phyloP scores from a whole-genome alignment of 2,329 filamentous ascomycete species.

The Colletotrichum phormii region DNA sequence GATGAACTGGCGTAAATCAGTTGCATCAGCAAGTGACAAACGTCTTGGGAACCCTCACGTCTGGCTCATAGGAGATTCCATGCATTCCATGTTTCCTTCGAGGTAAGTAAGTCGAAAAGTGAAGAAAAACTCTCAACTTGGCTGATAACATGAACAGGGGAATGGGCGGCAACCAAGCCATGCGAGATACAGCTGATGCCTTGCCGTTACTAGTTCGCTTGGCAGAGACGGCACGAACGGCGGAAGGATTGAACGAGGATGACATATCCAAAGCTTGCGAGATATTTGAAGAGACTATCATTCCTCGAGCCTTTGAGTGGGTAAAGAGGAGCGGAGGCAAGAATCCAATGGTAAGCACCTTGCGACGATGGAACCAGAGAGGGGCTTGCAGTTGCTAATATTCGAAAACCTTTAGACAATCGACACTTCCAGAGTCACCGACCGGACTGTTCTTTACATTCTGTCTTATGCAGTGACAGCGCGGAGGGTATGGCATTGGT shows the following conservation, averaged over 20 bases:
- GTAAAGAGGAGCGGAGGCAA: neutral
- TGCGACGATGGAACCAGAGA: neutral
- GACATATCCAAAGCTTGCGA: neutral
- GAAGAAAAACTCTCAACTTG: accelerated
- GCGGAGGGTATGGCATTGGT: neutral
- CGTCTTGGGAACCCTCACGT: neutral
- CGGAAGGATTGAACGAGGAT: too few species aligned
- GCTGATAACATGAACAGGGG: neutral
- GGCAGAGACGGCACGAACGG: neutral
- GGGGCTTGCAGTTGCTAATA: neutral
- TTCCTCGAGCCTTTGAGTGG: neutral
- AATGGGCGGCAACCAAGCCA: neutral
- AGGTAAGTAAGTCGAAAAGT: neutral
- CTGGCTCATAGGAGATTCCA: neutral
- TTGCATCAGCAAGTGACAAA: neutral
- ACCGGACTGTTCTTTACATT: neutral
- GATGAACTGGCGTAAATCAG: neutral
- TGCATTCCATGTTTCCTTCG: neutral
- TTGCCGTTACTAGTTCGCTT: neutral
- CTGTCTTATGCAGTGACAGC: neutral
- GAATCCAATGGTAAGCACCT: neutral
- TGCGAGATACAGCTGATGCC: neutral
- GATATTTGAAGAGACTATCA: neutral
- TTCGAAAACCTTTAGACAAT: neutral
- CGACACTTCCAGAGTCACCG: neutral